Base-by-base conservation (phyloP, 2,329 filamentous ascomycete genomes). In the Aspergillus nomiae region DNA sequence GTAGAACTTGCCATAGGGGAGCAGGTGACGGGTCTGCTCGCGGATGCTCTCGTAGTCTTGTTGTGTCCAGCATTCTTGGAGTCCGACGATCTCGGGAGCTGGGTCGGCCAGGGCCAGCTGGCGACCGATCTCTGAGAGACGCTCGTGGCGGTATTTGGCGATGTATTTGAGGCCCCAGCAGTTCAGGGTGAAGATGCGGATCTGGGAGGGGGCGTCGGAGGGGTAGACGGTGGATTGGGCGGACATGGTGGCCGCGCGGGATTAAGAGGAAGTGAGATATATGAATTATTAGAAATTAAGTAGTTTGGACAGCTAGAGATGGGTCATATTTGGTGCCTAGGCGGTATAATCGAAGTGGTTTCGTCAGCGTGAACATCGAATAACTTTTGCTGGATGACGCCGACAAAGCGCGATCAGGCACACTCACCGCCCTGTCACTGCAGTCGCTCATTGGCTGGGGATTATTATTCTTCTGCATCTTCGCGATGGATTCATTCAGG, bases 161-260 rank as follows among this genome's bases (percentile, higher is more conserved):
- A 98, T 85, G 81, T 88, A 92, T 73, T 96, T 94, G 65, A 98
- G 88, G 58, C 95, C 95, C 94, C 95, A 98, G 87, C 93, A 97
- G 80, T 99, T 99, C 76, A 97, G 87, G 5, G 92, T 95, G 68
- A 97, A 82, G 69, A 98, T 84, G 73, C 91, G 90, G 74, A 98
- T 86, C 62, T 89, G 85, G 36, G 80, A 81, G 21, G 85, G 76
- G 8, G 87, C 68, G 73, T 76, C 64, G 50, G 62, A 55, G 51
- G 70, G 58, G 21, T 59, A 56, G 21, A 38, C 36, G 48, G 48
- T 34, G 28, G 48, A 34, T 5, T n/a, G 48, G 26, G 48, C 10
- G n/a, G 48, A 21, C 48, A 51, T 51, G 48, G 16, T 51, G 28
- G 48, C 9, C 11, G 46, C 26, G 16, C 26, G 10, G 41, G 6